A percentile compares a stretch with the other conserved stretches of the same genome.
Conservation (phyloP, 768 basidiomycete genomes). For the Boletus coccyginus region DNA sequence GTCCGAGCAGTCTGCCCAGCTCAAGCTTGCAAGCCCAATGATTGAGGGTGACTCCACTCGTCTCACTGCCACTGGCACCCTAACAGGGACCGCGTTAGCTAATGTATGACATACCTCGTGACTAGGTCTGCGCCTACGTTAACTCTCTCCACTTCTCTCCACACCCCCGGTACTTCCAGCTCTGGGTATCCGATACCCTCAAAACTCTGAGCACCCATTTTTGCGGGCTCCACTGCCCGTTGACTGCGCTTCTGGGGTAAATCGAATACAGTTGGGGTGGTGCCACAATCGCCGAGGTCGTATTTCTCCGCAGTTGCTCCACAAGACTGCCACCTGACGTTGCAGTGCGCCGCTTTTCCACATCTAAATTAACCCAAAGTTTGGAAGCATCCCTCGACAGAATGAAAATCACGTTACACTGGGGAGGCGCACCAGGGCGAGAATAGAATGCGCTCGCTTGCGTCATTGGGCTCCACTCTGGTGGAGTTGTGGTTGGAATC, state of each 20-base stretch:
- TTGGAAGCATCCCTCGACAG: not conserved
- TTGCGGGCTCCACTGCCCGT: not conserved
- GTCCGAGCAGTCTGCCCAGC: no score
- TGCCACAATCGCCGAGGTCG: conserved; percentile 1
- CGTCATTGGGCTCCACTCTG: not conserved
- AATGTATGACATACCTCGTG: not conserved
- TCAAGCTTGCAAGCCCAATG: no score
- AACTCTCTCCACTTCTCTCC: not conserved
- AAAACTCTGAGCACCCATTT: not conserved
- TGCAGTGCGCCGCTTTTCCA: not conserved
- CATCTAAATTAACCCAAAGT: not conserved
- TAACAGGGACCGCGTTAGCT: not conserved
- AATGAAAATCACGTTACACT: conserved; percentile 1
- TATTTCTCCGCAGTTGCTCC: conserved; percentile 13
- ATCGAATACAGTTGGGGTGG: not conserved
- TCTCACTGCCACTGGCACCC: not conserved
- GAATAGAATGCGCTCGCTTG: not conserved
- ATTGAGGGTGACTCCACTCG: no score
- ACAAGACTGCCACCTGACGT: conserved; percentile 11
- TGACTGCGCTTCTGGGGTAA: not conserved
- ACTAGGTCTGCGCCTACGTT: no score
- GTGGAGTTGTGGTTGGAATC: not conserved
- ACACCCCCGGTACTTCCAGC: not conserved
- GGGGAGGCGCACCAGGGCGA: not conserved
- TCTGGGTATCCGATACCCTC: not conserved